Evolutionary conservation across 805 yeast genomes (phyloP), one percentile per base, ranked within the genome.

Genomic region (Candida xyloterini): DNA sequence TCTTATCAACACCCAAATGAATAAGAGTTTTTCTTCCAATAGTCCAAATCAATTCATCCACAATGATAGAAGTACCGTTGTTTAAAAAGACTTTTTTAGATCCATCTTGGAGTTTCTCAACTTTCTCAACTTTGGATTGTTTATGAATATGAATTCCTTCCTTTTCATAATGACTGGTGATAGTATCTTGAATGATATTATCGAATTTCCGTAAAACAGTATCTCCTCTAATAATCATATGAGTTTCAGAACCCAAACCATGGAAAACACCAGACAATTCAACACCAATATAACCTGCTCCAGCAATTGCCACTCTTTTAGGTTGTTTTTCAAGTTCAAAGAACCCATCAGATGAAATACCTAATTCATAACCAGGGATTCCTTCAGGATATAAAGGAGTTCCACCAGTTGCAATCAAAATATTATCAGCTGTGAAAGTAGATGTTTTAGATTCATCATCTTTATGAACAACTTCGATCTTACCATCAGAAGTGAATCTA

Each of bases 271-370:
- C 99, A 6, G 97, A 84, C 36, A 93, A 75, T 69, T 93, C 99
- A 33, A 89, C 84, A 42, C 96, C 98, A 60, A 93, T 93, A 68
- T 93, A 93, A 30, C 99, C 99, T 27, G 96, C 96, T 53, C 99
- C 99, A 10, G 93, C 96, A 46, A 93, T 74, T 1, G 95, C 98
- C 21, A 91, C 98, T 34, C 81, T 74, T 65, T 88, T 82, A 36
- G 99, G 99, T 66, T 90, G 97, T 34, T 67, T 57, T 44, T 76
- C 81, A 50, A 93, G 70, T 48, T 76, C 77, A 59, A 93, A 93
- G 62, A 93, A 93, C 0, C 96, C 96, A 62, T 93, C 95, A 15
- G 96, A 87, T 38, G 84, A 79, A 45, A 79, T 81, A 43, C 96
- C 97, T 43, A 73, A 70, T 56, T 89, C 93, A 35, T 81, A 78